Percentiles rank a stretch among this genome's conserved stretches.
Evolutionary conservation across 257 asterid genomes (phyloP).

Genomic region (Apocynum venetum): DNA sequence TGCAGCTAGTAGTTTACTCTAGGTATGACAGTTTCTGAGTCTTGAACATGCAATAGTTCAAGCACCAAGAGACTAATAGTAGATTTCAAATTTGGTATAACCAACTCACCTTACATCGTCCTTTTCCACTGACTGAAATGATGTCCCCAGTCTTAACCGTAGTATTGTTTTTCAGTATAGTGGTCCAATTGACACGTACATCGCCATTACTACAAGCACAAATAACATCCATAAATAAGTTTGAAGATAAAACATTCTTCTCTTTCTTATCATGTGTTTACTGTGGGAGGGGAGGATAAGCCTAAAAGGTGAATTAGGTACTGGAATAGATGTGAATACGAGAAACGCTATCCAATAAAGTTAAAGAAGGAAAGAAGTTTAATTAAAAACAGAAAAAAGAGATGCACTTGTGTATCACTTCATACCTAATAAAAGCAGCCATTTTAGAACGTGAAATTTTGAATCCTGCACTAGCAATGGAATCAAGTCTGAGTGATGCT

Average conservation of each 20-base stretch:
- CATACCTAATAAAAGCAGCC: constrained; percentile 76
- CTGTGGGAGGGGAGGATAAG: neutral
- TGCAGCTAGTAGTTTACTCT: neutral
- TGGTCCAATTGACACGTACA: constrained; percentile 85
- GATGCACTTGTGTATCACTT: neutral
- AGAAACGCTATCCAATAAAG: too few species aligned
- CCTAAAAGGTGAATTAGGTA: neutral
- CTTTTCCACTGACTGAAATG: constrained; percentile 72
- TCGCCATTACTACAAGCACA: constrained; percentile 62
- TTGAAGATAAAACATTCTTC: neutral
- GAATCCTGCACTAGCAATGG: constrained; percentile 93
- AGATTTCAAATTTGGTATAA: neutral
- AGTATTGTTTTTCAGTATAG: constrained; percentile 45
- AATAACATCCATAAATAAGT: neutral
- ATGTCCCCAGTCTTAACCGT: neutral
- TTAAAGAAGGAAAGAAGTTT: too few species aligned
- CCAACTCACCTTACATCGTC: constrained; percentile 63
- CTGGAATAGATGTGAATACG: neutral
- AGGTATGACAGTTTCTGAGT: neutral
- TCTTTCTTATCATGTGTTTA: neutral
- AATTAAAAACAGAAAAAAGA: neutral
- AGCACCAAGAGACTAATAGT: neutral
- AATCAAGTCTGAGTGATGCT: constrained; percentile 84
- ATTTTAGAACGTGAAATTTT: constrained; percentile 93
- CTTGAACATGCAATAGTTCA: neutral